These are phyloP conservation scores for Colletotrichum musae DNA, from an alignment of 2,329 filamentous ascomycete species.

Conservation along the genomic window DNA sequence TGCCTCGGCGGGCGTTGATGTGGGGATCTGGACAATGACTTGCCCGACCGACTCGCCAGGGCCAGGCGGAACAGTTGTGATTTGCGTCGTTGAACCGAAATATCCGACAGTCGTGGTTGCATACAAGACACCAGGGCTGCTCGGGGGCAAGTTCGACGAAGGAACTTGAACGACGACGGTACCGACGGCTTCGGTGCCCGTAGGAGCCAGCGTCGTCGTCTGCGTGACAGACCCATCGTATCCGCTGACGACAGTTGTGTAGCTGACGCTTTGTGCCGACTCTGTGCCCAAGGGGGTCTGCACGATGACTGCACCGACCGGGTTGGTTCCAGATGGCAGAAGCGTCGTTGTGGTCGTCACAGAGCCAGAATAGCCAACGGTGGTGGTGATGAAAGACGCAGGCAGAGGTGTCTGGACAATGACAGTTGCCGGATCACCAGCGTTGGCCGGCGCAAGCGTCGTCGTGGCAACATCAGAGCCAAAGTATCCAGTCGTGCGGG, in stretches of 20 bases:
- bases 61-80: slow-evolving; percentile 4
- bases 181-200: slow-evolving; percentile 11
- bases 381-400: slow-evolving; percentile 22
- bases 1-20: background rate
- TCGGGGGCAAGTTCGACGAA: background rate
- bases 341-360: slow-evolving; percentile 18
- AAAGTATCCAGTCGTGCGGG: slow-evolving; percentile 18
- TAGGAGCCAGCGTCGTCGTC: slow-evolving; percentile 14
- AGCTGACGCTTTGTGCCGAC: background rate
- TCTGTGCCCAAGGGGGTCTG: slow-evolving; percentile 9
- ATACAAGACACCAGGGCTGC: background rate
- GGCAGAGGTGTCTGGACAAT: slow-evolving; percentile 26
- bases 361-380: slow-evolving; percentile 17
- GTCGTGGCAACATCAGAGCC: slow-evolving; percentile 20
- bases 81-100: background rate
- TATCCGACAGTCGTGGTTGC: slow-evolving; percentile 2
- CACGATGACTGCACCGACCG: slow-evolving; percentile 31
- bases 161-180: slow-evolving; percentile 15
- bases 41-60: background rate
- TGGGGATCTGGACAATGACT: slow-evolving; percentile 4
- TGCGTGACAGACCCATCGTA: background rate
- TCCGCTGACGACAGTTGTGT: slow-evolving; percentile 17
- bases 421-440: slow-evolving; percentile 22
- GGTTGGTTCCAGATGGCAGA: slow-evolving; percentile 25
- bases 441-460: slow-evolving; percentile 11